Evolutionary conservation across 2,329 filamentous ascomycete species (phyloP).

Genomic region (Annulohypoxylon truncatum): DNA sequence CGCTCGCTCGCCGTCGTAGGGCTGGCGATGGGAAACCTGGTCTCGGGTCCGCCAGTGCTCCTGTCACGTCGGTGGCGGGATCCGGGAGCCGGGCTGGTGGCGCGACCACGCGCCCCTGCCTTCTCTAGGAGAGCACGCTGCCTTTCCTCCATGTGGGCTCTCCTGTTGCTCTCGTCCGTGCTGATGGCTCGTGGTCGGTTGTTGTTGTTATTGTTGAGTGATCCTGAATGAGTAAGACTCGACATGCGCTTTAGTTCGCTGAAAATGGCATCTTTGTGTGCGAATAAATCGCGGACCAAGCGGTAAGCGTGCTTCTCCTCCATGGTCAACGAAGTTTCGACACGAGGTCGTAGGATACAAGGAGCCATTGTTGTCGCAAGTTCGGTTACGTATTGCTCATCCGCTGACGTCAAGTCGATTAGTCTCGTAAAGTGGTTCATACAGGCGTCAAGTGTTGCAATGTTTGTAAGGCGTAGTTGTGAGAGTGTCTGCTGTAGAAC

Average conservation of each 20-base stretch:
- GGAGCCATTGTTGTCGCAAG: constrained; percentile 82
- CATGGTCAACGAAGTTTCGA: constrained; percentile 90
- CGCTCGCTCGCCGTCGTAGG: constrained; percentile 66
- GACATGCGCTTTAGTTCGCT: constrained; percentile 93
- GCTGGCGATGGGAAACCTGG: constrained; percentile 85
- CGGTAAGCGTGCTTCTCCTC: constrained; percentile 94
- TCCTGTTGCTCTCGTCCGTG: constrained; percentile 94
- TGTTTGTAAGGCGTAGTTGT: constrained; percentile 94
- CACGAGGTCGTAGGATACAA: constrained; percentile 87
- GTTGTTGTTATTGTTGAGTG: constrained; percentile 64
- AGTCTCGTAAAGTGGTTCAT: constrained; percentile 98
- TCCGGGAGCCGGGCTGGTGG: constrained; percentile 76
- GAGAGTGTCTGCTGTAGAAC: constrained; percentile 96
- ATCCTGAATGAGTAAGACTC: constrained; percentile 73
- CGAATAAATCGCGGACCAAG: constrained; percentile 89
- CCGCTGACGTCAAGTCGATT: constrained; percentile 95
- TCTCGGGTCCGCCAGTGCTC: constrained; percentile 78
- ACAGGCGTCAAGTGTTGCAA: constrained; percentile 97
- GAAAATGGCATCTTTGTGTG: constrained; percentile 95
- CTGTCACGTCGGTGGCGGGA: constrained; percentile 80
- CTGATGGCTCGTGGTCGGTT: constrained; percentile 86
- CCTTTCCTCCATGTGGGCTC: constrained; percentile 93
- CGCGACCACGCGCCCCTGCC: constrained; percentile 72
- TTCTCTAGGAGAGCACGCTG: constrained; percentile 82
- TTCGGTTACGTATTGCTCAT: constrained; percentile 82